phyloP scores from a whole-genome alignment of 2,329 filamentous ascomycete species.

The Cytospora schulzeri region DNA sequence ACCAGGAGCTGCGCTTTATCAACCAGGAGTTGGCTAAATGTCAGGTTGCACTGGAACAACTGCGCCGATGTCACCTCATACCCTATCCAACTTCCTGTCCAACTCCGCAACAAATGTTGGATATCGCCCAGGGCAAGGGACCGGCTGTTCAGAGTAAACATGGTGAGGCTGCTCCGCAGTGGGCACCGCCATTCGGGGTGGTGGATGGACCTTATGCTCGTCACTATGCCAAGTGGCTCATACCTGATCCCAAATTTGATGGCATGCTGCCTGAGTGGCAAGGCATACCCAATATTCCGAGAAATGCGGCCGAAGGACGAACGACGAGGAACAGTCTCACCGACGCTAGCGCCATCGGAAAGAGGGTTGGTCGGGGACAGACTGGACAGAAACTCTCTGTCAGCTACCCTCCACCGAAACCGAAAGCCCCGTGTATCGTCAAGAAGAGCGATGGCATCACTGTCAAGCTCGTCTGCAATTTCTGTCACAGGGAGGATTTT shows the following conservation, averaged over 20 bases:
- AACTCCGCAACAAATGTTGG: conserved; percentile 66
- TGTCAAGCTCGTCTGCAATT: conserved; percentile 87
- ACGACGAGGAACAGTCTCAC: conserved; percentile 75
- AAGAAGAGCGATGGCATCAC: conserved; percentile 83
- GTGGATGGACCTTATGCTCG: conserved; percentile 89
- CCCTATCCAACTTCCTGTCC: conserved; percentile 78
- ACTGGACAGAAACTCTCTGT: conserved; percentile 67
- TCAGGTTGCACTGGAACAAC: conserved; percentile 88
- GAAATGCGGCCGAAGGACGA: conserved; percentile 66
- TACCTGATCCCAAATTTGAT: conserved; percentile 86
- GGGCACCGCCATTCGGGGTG: conserved; percentile 87
- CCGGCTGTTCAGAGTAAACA: conserved; percentile 64
- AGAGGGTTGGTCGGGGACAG: conserved; percentile 52
- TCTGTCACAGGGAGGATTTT: conserved; percentile 89
- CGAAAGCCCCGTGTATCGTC: conserved; percentile 80
- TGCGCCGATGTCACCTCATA: conserved; percentile 88
- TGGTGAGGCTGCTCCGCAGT: conserved; percentile 69
- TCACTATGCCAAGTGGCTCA: conserved; percentile 94
- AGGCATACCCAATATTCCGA: conserved; percentile 44
- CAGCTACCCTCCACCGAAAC: conserved; percentile 73
- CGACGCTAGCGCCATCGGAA: conserved; percentile 53
- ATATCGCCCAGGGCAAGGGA: conserved; percentile 75
- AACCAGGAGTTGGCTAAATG: conserved; percentile 97
- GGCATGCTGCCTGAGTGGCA: conserved; percentile 56
- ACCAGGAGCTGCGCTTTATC: conserved; percentile 90